phyloP scores from a whole-genome alignment of 2,329 filamentous ascomycete genomes.

The Botrytis tulipae region DNA sequence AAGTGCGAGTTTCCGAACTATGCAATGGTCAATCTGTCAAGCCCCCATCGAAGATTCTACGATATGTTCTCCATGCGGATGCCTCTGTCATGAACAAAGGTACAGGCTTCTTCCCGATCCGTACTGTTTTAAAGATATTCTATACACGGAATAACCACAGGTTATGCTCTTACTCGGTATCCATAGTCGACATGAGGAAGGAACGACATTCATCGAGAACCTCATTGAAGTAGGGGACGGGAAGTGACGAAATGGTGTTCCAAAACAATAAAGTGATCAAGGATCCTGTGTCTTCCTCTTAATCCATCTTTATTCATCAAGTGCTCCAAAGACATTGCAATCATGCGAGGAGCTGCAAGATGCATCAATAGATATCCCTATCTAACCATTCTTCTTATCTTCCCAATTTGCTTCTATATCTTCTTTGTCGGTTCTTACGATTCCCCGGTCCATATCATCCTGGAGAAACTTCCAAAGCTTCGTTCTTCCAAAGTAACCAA shows the following conservation, averaged over 20 bases:
- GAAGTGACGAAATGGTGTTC: not conserved
- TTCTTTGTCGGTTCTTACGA: not conserved
- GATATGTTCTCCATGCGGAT: not conserved
- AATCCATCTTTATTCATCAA: not conserved
- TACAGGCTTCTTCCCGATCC: not conserved
- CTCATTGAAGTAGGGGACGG: not conserved
- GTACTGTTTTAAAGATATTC: not conserved
- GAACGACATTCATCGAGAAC: not conserved
- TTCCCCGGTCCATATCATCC: not conserved
- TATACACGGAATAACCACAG: too few species aligned
- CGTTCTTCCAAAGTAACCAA: not conserved
- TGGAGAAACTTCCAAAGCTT: not conserved
- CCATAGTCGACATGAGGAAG: not conserved
- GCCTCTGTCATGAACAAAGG: too few species aligned
- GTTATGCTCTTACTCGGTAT: not conserved
- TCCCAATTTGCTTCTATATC: not conserved
- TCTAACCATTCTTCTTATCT: not conserved
- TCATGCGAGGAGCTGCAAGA: not conserved
- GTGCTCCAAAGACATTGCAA: not conserved
- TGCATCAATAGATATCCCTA: not conserved
- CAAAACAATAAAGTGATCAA: not conserved
- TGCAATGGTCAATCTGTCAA: not conserved
- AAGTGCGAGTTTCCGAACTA: not conserved
- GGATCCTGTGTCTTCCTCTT: not conserved
- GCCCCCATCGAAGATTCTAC: too few species aligned